These are phyloP conservation scores for Trypanosoma conorhini DNA, from an alignment of 208 protist species.

Conservation along the genomic window DNA sequence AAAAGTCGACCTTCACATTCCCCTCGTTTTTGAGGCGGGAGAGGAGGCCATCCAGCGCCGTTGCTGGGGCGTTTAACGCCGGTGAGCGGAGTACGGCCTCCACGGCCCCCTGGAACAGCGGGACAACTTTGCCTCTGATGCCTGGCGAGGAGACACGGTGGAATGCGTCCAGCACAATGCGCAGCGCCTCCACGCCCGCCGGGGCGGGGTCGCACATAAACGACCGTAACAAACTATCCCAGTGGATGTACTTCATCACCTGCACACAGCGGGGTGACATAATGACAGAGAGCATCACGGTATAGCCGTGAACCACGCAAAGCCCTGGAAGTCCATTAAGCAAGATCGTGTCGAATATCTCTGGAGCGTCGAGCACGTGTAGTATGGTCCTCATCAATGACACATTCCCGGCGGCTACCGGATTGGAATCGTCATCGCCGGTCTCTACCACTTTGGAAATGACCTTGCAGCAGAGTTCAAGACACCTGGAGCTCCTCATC, in stretches of 20 bases:
- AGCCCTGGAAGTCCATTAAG: constrained; percentile 2
- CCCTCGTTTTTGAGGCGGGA: constrained; percentile 1
- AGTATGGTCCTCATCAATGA: constrained; percentile 10
- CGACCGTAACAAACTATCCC: constrained; percentile 7
- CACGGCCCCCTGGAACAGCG: constrained; percentile 16
- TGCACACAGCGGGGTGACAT: constrained; percentile 1
- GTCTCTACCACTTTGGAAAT: constrained; percentile 3
- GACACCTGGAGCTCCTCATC: background rate
- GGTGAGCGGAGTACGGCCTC: background rate
- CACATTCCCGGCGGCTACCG: background rate
- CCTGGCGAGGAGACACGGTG: background rate
- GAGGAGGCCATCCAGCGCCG: constrained; percentile 4
- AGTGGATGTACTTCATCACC: constrained; percentile 4
- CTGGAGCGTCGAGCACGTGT: background rate
- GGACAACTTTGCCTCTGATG: background rate
- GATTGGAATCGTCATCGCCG: constrained; percentile 2
- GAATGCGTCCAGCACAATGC: constrained; percentile 2
- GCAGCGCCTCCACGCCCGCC: background rate
- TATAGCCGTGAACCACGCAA: constrained; percentile 13
- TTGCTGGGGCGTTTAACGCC: background rate
- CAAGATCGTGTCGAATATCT: constrained; percentile 9
- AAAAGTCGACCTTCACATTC: constrained; percentile 15
- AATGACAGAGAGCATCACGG: constrained; percentile 4
- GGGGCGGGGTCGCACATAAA: background rate
- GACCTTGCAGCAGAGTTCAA: constrained; percentile 5